These are phyloP conservation scores for Blastomyces silverae DNA, from an alignment of 2,329 filamentous ascomycete species.

Conservation along the genomic window DNA sequence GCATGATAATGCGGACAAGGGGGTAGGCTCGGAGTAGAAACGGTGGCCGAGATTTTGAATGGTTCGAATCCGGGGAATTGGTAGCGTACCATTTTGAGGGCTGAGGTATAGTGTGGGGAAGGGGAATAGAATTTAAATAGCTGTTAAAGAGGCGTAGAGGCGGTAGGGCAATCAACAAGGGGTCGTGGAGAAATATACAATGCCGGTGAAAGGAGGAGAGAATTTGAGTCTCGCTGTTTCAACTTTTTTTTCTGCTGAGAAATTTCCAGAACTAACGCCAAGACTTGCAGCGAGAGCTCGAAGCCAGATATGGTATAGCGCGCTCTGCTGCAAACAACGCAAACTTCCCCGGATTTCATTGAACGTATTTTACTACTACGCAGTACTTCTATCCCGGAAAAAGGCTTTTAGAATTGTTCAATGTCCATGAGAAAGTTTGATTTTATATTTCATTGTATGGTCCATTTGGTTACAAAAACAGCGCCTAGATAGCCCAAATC, in stretches of 20 bases:
- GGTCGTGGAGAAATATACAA: background rate
- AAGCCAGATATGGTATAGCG: constrained; percentile 5
- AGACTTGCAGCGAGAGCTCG: constrained; percentile 12
- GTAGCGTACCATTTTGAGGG: constrained; percentile 8
- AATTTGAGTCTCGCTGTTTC: background rate
- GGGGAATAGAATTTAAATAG: background rate
- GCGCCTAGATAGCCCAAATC: constrained; percentile 10
- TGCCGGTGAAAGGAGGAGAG: constrained; percentile 9
- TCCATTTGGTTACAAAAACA: background rate
- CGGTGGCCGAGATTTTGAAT: background rate
- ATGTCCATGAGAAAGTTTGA: background rate
- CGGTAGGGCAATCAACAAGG: background rate
- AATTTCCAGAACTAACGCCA: constrained; percentile 26
- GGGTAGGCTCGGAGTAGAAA: constrained; percentile 5
- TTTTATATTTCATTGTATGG: background rate
- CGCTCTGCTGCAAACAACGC: background rate
- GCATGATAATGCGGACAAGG: constrained; percentile 6
- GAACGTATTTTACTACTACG: no score
- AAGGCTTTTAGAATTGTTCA: background rate
- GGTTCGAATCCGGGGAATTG: background rate
- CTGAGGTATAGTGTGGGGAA: background rate
- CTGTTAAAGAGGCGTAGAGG: background rate
- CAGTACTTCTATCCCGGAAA: no score
- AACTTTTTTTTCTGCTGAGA: constrained; percentile 21
- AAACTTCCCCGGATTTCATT: constrained; percentile 9